Percentiles rank a stretch among this genome's conserved stretches.
These are phyloP conservation scores for Cyclotella baltica DNA, from an alignment of 108 stramenopile genomes.

Conservation along the genomic window DNA sequence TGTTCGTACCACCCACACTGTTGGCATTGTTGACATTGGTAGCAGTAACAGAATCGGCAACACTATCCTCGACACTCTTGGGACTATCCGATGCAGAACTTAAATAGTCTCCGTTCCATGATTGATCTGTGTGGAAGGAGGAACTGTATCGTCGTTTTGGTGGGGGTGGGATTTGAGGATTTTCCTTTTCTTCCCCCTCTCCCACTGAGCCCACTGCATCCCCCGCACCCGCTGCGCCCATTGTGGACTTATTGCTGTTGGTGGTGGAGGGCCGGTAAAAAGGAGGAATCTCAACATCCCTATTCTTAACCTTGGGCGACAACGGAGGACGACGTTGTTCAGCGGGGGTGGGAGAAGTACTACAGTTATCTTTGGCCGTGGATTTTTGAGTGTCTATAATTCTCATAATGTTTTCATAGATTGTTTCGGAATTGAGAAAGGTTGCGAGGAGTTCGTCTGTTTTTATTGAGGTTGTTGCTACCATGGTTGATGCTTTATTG, in stretches of 20 bases:
- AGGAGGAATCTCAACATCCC: constrained; percentile 36
- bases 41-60: constrained; percentile 11
- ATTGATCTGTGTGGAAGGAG: constrained; percentile 50
- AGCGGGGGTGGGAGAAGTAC: constrained; percentile 14
- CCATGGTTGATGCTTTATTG: constrained; percentile 40
- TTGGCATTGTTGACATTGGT: too few species aligned
- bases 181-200: too few species aligned
- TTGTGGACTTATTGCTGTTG: too few species aligned
- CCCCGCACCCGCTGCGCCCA: too few species aligned
- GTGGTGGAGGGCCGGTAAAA: constrained; percentile 15
- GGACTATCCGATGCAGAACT: constrained; percentile 3
- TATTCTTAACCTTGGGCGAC: constrained; percentile 56
- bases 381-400: constrained; percentile 71
- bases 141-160: constrained; percentile 31
- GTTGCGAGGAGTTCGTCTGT: constrained; percentile 86
- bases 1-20: too few species aligned
- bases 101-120: constrained; percentile 50
- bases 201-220: too few species aligned
- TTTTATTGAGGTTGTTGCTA: constrained; percentile 70
- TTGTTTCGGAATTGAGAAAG: constrained; percentile 77
- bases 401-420: constrained; percentile 74
- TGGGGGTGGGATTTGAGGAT: constrained; percentile 36
- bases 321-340: constrained; percentile 51
- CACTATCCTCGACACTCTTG: constrained; percentile 13
- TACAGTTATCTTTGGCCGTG: constrained; percentile 20